Evolutionary conservation across 495 filamentous ascomycete genomes (phyloP), one percentile per base, ranked within the genome.

Genomic region (Neurospora hispaniola): DNA sequence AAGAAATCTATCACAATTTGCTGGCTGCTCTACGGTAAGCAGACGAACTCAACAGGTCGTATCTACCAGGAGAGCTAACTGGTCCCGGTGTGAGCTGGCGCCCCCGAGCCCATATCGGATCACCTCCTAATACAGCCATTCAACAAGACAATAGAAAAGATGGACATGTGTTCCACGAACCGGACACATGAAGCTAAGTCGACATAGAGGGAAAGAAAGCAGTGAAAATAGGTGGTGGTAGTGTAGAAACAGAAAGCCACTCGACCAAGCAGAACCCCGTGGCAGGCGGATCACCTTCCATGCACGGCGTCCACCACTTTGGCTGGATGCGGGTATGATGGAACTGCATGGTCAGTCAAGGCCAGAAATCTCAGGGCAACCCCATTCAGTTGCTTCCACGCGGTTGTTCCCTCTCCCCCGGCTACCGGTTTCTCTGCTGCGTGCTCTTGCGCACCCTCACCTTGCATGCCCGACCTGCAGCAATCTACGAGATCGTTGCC

Each of bases 201-300:
- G 54, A 38, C 54, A 35, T 14, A 62, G 48, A 62, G 23, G 27
- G 14, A 66, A 66, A 16, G 12, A 14, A 38, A 16, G 6, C 54
- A 66, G 23, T 66, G 27, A 18, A 38, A 38, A 31, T 18, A 38
- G 6, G 27, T 35, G 54, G 27, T 66, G 54, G 27, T 66, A 38
- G 5, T 6, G 35, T 38, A 66, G 14, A 38, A 66, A 66, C 54
- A 68, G 23, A n/a, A 71, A 71, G 44, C 72, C 70, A 69, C 68
- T 72, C 74, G 75, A 77, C 74, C 62, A 73, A 74, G 72, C 74
- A 75, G 38, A 69, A 39, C 46, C 43, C 74, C 44, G 72, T 38
- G 39, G 48, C 14, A 18, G 54, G 27, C 54, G 54, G 54, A 66
- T 66, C 54, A 66, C 54, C 54, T 66, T 66, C 54, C 14, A 66